These are phyloP conservation scores for Sugiyamaella grinbergsii DNA, from an alignment of 1,139 yeast species.

Conservation along the genomic window DNA sequence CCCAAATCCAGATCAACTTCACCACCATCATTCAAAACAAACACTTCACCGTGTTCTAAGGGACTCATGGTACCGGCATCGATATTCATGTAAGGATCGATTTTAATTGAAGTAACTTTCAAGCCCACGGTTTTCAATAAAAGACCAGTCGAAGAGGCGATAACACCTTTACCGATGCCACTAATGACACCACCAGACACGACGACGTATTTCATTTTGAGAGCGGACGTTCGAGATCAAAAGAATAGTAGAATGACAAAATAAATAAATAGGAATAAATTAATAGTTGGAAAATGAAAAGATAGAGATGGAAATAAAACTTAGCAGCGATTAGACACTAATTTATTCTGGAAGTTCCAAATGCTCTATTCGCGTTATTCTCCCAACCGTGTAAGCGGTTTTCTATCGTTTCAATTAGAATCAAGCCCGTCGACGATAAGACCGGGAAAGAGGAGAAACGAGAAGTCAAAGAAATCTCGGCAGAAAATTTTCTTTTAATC, in stretches of 20 bases:
- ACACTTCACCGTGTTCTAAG: conserved; percentile 97
- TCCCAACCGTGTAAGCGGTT: not conserved
- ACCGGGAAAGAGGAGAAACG: conserved; percentile 19
- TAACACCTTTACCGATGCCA: conserved; percentile 98
- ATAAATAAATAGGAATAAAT: conserved; percentile 3
- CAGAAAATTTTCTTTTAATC: conserved; percentile 9
- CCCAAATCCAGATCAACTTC: conserved; percentile 98
- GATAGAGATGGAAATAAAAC: not conserved
- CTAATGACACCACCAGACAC: conserved; percentile 99
- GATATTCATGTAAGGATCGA: conserved; percentile 98
- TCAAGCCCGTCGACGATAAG: conserved; percentile 17
- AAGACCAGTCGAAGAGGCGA: conserved; percentile 96
- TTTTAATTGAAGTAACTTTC: conserved; percentile 94
- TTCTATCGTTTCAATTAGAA: conserved; percentile 6
- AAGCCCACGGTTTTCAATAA: conserved; percentile 89
- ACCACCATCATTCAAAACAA: conserved; percentile 97
- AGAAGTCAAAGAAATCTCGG: conserved; percentile 3
- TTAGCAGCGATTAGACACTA: no score
- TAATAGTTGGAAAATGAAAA: not conserved
- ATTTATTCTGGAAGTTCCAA: no score
- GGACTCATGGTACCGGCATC: conserved; percentile 99
- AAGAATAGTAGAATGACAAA: not conserved
- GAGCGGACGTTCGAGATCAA: not conserved
- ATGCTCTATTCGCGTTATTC: not conserved
- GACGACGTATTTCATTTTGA: conserved; percentile 90